Evolutionary conservation across 345 rosid genomes (phyloP), one percentile per base, ranked within the genome.

Genomic region (Gossypium herbaceum): DNA sequence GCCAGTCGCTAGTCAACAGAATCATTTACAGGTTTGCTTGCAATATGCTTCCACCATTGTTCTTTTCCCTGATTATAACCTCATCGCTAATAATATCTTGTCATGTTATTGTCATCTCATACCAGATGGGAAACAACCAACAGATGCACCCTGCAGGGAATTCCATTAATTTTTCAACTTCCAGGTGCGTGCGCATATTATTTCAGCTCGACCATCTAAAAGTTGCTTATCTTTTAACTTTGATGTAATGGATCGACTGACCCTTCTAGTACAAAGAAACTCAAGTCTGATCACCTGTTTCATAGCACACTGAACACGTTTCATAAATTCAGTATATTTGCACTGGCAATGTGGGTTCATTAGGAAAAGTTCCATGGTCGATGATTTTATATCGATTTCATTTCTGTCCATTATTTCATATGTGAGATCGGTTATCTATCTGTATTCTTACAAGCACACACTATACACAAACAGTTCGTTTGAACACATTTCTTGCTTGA

Each of bases 81-180:
- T 15, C 13, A 16, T 10, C 41, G 22, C 73, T 80, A 17, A 63
- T 22, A 34, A 50, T 65, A 39, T 63, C 19, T 12, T 45, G 77
- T 70, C 15, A 27, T 73, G 41, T 71, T 77, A 16, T 9, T 71
- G 16, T 47, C 44, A 72, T 57, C 68, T 25, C 61, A 12, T 71
- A 29, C 77, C 82, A 89, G 90, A 78, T 81, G 76, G 78, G 83
- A 75, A 83, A 75, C 65, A 72, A 78, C 76, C 84, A 77, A 22
- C 84, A 75, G 12, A 41, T 67, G 19, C 44, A 80, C 73, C 71
- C 68, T 9, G 80, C 74, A 24, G 84, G 85, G 79, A 75, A 73
- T 78, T 74, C 79, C 17, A 72, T 78, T 68, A 78, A 77, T 75
- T 47, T 75, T 62, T 84, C 85, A 41, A 58, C 81, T 3, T 68